Percentiles rank a stretch among this genome's conserved stretches.
Conservation (phyloP, 2,329 filamentous ascomycete genomes). For the Aureobasidium namibiae region DNA sequence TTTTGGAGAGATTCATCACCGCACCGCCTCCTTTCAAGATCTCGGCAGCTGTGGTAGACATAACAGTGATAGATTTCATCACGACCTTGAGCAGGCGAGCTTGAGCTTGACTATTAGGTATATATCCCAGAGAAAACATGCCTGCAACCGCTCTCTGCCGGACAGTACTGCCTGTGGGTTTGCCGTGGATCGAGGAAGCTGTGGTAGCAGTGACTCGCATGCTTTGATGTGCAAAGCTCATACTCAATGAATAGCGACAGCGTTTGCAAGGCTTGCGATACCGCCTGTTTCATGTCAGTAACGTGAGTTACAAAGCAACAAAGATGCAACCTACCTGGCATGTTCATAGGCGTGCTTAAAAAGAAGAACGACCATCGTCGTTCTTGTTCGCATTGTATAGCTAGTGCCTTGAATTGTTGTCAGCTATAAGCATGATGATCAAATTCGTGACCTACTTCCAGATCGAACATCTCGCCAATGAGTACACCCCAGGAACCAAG, state of each 20-base stretch:
- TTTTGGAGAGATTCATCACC: no score
- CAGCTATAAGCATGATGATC: constrained; percentile 33
- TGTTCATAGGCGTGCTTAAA: not conserved
- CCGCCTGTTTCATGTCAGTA: not conserved
- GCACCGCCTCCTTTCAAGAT: no score
- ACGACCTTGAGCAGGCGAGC: no score
- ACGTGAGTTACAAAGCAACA: not conserved
- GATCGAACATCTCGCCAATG: constrained; percentile 49
- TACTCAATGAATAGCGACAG: not conserved
- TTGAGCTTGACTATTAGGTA: no score
- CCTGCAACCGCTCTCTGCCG: no score
- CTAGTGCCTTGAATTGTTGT: constrained; percentile 43
- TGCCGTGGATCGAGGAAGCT: no score
- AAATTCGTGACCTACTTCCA: constrained; percentile 33
- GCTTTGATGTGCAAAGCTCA: no score
- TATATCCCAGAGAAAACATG: no score
- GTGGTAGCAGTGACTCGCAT: no score
- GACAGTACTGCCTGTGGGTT: no score
- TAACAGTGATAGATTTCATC: no score
- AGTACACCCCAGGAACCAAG: constrained; percentile 46
- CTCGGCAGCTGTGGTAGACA: no score
- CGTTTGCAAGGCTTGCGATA: not conserved
- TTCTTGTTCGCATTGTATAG: constrained; percentile 39
- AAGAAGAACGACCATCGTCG: not conserved
- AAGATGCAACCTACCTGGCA: not conserved